phyloP scores from a whole-genome alignment of 306 rosid genomes.

The Quercus rubra region DNA sequence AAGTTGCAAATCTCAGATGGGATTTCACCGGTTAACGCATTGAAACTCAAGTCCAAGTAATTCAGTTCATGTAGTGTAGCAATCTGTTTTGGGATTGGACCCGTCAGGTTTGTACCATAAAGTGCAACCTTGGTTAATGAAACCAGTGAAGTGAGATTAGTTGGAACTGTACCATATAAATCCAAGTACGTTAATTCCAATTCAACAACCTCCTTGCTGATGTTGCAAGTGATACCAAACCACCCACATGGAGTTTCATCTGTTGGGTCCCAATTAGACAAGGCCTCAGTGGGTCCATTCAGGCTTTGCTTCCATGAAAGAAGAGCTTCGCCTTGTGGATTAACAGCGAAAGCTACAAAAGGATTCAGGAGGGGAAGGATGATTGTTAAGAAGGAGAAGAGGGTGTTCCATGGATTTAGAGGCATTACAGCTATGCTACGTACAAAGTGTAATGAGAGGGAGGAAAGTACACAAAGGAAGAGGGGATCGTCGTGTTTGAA shows the following conservation, averaged over 20 bases:
- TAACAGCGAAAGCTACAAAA: conserved; percentile 36
- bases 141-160: conserved; percentile 53
- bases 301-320: conserved; percentile 80
- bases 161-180: conserved; percentile 62
- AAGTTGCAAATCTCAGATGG: conserved; percentile 50
- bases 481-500: background rate
- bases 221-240: conserved; percentile 72
- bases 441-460: conserved; percentile 45
- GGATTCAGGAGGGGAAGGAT: background rate
- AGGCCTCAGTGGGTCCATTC: conserved; percentile 44
- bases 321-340: conserved; percentile 77
- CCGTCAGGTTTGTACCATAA: conserved; percentile 69
- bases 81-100: conserved; percentile 66
- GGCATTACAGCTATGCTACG: conserved; percentile 78
- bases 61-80: conserved; percentile 33
- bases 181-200: conserved; percentile 55
- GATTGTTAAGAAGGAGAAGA: conserved; percentile 27
- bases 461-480: conserved; percentile 10
- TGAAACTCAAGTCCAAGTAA: conserved; percentile 66
- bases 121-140: conserved; percentile 52
- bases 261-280: conserved; percentile 58
- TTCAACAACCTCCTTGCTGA: conserved; percentile 41
- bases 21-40: conserved; percentile 69
- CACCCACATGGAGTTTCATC: conserved; percentile 73
- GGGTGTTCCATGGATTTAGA: conserved; percentile 61